Evolutionary conservation across 345 rosid genomes (phyloP).

Genomic region (Excoecaria cochinchinensis): DNA sequence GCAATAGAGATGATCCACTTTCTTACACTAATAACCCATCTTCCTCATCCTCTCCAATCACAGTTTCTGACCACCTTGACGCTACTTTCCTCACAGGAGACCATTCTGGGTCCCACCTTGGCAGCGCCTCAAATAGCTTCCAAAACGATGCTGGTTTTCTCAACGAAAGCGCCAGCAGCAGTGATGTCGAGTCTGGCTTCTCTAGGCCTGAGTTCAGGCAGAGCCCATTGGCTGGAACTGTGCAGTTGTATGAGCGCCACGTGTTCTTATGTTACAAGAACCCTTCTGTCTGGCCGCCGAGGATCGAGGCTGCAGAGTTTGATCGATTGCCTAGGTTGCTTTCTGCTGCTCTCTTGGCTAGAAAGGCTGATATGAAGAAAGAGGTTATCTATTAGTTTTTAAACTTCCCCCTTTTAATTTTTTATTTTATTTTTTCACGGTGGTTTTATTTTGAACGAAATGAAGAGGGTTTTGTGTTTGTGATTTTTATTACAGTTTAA

Average conservation of each 20-base stretch:
- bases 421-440: constrained; percentile 1
- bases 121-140: constrained; percentile 76
- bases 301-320: constrained; percentile 98
- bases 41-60: constrained; percentile 63
- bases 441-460: neutral
- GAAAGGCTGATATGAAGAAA: constrained; percentile 62
- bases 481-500: neutral
- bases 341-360: constrained; percentile 69
- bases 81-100: constrained; percentile 41
- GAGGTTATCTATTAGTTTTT: constrained; percentile 39
- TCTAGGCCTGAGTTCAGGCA: constrained; percentile 72
- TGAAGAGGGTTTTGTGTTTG: neutral
- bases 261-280: constrained; percentile 91
- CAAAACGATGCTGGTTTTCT: constrained; percentile 66
- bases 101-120: constrained; percentile 47
- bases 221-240: constrained; percentile 68
- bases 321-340: constrained; percentile 97
- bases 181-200: constrained; percentile 74
- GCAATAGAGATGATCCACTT: constrained; percentile 58
- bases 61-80: constrained; percentile 63
- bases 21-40: constrained; percentile 54
- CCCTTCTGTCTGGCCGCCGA: constrained; percentile 90
- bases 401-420: neutral
- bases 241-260: constrained; percentile 81
- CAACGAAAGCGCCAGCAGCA: constrained; percentile 30